Evolutionary conservation across 129 eudicot genomes (phyloP).

Genomic region (Gnaphalium uliginosum): DNA sequence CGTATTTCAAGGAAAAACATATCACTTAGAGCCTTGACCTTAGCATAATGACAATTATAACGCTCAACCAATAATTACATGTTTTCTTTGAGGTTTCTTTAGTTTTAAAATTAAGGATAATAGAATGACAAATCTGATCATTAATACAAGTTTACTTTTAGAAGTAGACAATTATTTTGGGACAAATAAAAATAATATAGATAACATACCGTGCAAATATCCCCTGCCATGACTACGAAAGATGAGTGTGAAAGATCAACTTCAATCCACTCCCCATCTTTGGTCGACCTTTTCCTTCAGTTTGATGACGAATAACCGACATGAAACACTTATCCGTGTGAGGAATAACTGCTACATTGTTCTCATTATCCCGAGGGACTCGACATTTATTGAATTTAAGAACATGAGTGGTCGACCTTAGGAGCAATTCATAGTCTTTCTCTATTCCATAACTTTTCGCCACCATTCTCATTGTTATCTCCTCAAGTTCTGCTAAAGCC

Average conservation of each 20-base stretch:
- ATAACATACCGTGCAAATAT: slow-evolving; percentile 38
- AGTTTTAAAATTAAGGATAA: too few species aligned
- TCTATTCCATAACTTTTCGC: slow-evolving; percentile 42
- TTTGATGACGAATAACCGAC: slow-evolving; percentile 43
- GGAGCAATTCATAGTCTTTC: slow-evolving; percentile 29
- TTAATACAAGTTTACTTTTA: too few species aligned
- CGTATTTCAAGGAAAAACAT: too few species aligned
- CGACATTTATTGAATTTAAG: slow-evolving; percentile 37
- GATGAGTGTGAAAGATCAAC: slow-evolving; percentile 46
- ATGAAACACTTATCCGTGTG: slow-evolving; percentile 51
- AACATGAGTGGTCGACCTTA: slow-evolving; percentile 31
- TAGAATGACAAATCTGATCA: too few species aligned
- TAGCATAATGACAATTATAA: too few species aligned
- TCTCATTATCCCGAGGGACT: slow-evolving; percentile 26
- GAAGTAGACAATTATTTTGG: too few species aligned
- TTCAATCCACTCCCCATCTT: slow-evolving; percentile 43
- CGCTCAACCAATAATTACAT: too few species aligned
- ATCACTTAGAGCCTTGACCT: too few species aligned
- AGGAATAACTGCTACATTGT: slow-evolving; percentile 35
- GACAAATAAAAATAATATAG: too few species aligned
- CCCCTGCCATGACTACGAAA: slow-evolving; percentile 54
- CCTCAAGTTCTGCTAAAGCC: slow-evolving; percentile 37
- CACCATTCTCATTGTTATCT: slow-evolving; percentile 44
- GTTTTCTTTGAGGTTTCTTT: too few species aligned
- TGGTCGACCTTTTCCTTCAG: slow-evolving; percentile 40